phyloP scores from a whole-genome alignment of 345 rosid species.

The Physaria fendleri region DNA sequence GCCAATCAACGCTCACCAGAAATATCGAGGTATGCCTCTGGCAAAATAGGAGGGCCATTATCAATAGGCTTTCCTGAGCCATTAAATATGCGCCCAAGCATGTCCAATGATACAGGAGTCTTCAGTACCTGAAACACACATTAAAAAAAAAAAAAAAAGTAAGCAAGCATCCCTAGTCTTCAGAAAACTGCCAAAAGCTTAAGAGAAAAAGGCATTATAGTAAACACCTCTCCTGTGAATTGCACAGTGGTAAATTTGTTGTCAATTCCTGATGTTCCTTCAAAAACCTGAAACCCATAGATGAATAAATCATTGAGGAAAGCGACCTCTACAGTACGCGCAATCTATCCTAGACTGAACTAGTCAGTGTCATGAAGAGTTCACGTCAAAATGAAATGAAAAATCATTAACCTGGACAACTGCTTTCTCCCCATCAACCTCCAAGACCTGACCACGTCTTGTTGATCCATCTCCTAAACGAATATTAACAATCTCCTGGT shows the following conservation, averaged over 20 bases:
- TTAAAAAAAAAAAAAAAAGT: background rate
- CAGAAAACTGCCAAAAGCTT: background rate
- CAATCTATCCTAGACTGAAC: background rate
- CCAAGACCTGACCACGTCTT: constrained; percentile 93
- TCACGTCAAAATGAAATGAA: background rate
- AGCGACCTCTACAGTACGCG: background rate
- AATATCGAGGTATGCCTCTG: constrained; percentile 94
- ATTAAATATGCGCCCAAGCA: constrained; percentile 97
- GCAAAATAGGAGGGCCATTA: constrained; percentile 92
- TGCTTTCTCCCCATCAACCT: constrained; percentile 98
- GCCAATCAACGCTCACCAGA: constrained; percentile 48
- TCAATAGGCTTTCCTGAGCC: constrained; percentile 99
- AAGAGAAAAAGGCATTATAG: background rate
- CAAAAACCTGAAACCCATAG: constrained; percentile 55
- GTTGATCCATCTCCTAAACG: constrained; percentile 89
- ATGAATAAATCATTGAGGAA: background rate
- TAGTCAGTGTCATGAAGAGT: background rate
- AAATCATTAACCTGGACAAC: constrained; percentile 65
- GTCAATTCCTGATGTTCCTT: constrained; percentile 94
- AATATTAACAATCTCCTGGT: constrained; percentile 93
- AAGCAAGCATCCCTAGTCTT: background rate
- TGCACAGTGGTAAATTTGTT: constrained; percentile 88
- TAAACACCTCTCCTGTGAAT: constrained; percentile 76
- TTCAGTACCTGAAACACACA: constrained; percentile 63
- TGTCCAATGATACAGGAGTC: constrained; percentile 90